Evolutionary conservation across 345 rosid species (phyloP), one percentile per base, ranked within the genome.

Genomic region (Melastoma malabathricum): DNA sequence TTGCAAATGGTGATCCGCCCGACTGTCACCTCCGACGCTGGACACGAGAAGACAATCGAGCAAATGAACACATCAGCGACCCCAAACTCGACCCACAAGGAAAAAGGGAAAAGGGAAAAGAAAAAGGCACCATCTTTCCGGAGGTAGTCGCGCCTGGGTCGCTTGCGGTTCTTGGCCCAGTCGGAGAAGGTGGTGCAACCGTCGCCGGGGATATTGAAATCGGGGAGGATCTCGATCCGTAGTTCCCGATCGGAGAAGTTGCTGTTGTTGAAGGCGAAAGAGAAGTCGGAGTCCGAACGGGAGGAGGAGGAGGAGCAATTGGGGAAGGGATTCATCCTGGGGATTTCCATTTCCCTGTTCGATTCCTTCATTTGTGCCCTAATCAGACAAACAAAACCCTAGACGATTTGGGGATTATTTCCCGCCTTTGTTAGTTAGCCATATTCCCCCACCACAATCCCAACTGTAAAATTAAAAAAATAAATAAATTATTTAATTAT

Each of bases 241-340:
- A 89, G 71, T 25, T 81, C 58, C 56, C 88, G 76, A 51, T 83
- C 97, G 46, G 97, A 86, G 77, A 89, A 89, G 27, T 65, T 80
- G 48, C 70, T 73, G 54, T 83, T 70, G 73, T 89, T 71, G 72
- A 83, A 89, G 23, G 97, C 97, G 60, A 89, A 83, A 0, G 64
- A 81, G 48, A 84, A 84, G 56, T 80, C 83, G 7, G 79, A 56
- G 53, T 75, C 82, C 16, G 62, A 57, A 5, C 43, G 56, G 52
- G 41, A 52, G 20, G 20, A 14, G 20, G 41, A 52, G 25, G 25
- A 22, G 25, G 25, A 22, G 25, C 2, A 22, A 22, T 22, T 22
- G 25, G 25, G 25, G 25, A 4, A 22, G 25, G 25, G 25, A 22
- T 22, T 22, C 25, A 22, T 22, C 25, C 25, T 22, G 2, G 25